These are phyloP conservation scores for Lolium rigidum DNA, from an alignment of 176 grass and related monocot genomes.

Conservation along the genomic window DNA sequence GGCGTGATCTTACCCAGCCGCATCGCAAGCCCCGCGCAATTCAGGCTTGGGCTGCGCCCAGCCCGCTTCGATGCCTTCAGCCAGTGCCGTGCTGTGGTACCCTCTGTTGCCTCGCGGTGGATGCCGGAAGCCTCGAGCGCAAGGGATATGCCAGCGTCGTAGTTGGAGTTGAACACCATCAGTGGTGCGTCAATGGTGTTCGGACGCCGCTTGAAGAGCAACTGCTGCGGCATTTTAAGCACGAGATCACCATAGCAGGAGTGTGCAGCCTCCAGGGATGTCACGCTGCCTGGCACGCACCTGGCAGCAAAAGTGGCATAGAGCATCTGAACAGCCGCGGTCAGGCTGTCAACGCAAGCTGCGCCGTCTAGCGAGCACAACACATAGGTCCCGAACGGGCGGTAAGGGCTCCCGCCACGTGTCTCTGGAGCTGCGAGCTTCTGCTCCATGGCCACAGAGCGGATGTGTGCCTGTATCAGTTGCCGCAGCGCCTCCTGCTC, in stretches of 20 bases:
- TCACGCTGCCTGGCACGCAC: background rate
- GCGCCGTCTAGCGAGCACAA: slow-evolving; percentile 80
- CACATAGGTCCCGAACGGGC: slow-evolving; percentile 75
- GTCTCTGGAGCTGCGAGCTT: slow-evolving; percentile 36
- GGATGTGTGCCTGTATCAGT: slow-evolving; percentile 50
- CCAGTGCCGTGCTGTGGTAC: slow-evolving; percentile 58
- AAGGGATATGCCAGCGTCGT: slow-evolving; percentile 66
- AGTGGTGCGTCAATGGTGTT: background rate
- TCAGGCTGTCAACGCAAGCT: slow-evolving; percentile 62
- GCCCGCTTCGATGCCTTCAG: slow-evolving; percentile 64
- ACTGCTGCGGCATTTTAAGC: slow-evolving; percentile 52
- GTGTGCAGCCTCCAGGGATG: slow-evolving; percentile 49
- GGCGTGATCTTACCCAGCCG: slow-evolving; percentile 76
- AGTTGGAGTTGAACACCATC: slow-evolving; percentile 46
- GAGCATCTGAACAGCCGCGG: slow-evolving; percentile 65
- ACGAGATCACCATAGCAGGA: slow-evolving; percentile 65
- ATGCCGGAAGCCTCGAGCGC: slow-evolving; percentile 77
- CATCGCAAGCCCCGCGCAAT: slow-evolving; percentile 63
- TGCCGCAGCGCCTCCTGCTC: slow-evolving; percentile 52
- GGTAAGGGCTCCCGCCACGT: slow-evolving; percentile 44
- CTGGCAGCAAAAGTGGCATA: slow-evolving; percentile 64
- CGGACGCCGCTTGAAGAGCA: slow-evolving; percentile 54
- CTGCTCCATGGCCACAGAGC: slow-evolving; percentile 58
- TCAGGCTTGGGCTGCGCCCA: slow-evolving; percentile 63
- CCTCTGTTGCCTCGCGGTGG: slow-evolving; percentile 51